Base-by-base conservation (phyloP, 2,329 filamentous ascomycete genomes). In the Magnaporthiopsis incrustans region DNA sequence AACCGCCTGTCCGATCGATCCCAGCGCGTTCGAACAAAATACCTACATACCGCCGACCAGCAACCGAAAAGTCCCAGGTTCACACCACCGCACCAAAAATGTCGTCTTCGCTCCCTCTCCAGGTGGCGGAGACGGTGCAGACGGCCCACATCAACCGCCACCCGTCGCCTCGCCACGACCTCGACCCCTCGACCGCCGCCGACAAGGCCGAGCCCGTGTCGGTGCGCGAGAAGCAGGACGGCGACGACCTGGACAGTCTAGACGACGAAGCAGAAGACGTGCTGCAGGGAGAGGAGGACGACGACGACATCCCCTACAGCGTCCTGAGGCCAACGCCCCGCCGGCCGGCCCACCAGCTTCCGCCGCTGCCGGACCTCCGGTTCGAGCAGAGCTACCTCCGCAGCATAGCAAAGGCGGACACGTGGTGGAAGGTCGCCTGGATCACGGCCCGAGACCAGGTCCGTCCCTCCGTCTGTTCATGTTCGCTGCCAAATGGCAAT, bases 321-420 rank as follows among this genome's bases (percentile, higher is more conserved):
- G 82, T 89, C 6, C 76, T 92, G 62, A 80, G 81, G 58, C 80
- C 86, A 62, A 80, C 80, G 60, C 81, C 86, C 60, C 75, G 80
- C 64, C 78, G 78, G 14, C 61, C 32, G 26, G 35, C 25, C 38
- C 27, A 25, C 27, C 30, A 62, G 38, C 78, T 88, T 64, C 85
- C 83, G 35, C 85, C 86, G 11, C 84, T 97, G 72, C 92, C 93
- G 4, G 95, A 99, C 78, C 80, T 99, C 69, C 86, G 95, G 58
- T 98, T 98, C 77, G 95, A 99, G 79, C 95, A 99, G 83, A 97
- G 93, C 81, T 99, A 99, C 76, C 84, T 99, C 64, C 89, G 90
- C 70, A 96, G 92, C 77, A 90, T 99, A 70, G 85, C 89, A 68
- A 82, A 86, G 64, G 92, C 92, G 50, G 85, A 95, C 68, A 87